Base-by-base conservation (phyloP, 1,139 yeast genomes). In the Hyphopichia wangnamkhiaoensis region DNA sequence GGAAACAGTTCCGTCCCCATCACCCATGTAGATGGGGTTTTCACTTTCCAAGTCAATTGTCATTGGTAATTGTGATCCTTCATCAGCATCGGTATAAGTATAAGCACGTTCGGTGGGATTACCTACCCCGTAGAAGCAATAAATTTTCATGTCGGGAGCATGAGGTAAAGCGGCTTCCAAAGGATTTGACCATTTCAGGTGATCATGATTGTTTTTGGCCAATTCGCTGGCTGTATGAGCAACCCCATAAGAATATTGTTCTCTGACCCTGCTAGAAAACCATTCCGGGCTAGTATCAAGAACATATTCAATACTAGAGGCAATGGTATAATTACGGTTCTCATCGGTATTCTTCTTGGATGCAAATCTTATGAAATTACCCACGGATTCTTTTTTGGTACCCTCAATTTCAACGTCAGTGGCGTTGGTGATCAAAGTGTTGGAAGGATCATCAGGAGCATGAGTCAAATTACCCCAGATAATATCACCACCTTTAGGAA, bases 1-100 rank as follows among this genome's bases (percentile, higher is more conserved):
- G 5, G 96, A 88, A 5, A 93, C 88, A 0, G 98, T 93, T 2
- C 98, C 98, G 58, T 93, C 98, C 17, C 98, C 98, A 56, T 93
- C 96, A 1, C 95, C 87, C 57, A 88, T 71, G 32, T 73, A 73
- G 1, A 93, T 96, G 0, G 95, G 79, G 37, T 78, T 56, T 50
- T 60, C 52, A 49, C 65, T 64, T 2, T 80, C 82, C 3, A 79
- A 66, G 43, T 81, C 84, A 37, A 93, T 88, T 0, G 91, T 77
- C 42, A 85, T 75, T 47, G 84, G 80, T 42, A 91, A 65, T 25
- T 77, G 76, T 3, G 72, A 59, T 10, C 58, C 56, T 39, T 80
- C 80, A 49, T 88, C 95, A 1, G 73, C 76, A 21, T 67, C 64
- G 39, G 79, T 80, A 62, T 93, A 93, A 32, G 82, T 80, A 60